phyloP scores from a whole-genome alignment of 2,329 filamentous ascomycete genomes.

The Ophiostoma novo-ulmi region DNA sequence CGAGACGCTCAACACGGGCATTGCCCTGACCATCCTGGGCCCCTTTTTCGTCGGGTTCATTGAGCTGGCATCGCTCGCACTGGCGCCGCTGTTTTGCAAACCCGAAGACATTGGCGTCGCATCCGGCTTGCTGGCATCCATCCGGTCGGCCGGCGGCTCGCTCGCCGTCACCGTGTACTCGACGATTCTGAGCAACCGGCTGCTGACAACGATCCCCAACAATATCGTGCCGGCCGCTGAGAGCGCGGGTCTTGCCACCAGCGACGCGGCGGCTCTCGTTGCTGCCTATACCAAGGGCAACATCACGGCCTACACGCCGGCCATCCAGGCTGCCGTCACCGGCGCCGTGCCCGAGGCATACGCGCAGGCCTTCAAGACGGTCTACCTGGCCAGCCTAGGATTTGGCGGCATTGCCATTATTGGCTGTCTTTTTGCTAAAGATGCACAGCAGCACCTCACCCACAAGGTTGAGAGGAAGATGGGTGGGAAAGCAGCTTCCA shows the following conservation, averaged over 20 bases:
- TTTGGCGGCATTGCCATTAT: slow-evolving; percentile 21
- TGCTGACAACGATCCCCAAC: slow-evolving; percentile 32
- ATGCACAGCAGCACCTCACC: slow-evolving; percentile 20
- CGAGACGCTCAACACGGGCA: slow-evolving; percentile 18
- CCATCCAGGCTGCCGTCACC: not conserved
- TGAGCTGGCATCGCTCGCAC: slow-evolving; percentile 21
- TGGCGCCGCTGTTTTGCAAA: slow-evolving; percentile 29
- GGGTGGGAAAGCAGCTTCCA: not conserved
- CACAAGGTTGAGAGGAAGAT: slow-evolving; percentile 21
- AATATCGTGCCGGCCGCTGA: not conserved
- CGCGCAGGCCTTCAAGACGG: slow-evolving; percentile 20
- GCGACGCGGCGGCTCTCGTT: not conserved
- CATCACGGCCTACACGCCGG: not conserved
- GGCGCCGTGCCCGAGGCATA: slow-evolving; percentile 9
- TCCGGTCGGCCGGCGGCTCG: slow-evolving; percentile 28
- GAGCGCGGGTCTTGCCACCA: not conserved
- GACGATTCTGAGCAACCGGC: slow-evolving; percentile 27
- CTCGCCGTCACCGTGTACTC: slow-evolving; percentile 19
- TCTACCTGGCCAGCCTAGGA: slow-evolving; percentile 20
- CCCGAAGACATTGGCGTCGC: slow-evolving; percentile 34
- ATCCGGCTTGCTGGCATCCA: slow-evolving; percentile 35
- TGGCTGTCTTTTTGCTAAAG: slow-evolving; percentile 19
- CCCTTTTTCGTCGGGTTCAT: slow-evolving; percentile 23
- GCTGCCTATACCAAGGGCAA: not conserved
- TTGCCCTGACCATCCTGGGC: slow-evolving; percentile 20